Conservation (phyloP, 176 grass and related monocot species). For the Oryza longistaminata region DNA sequence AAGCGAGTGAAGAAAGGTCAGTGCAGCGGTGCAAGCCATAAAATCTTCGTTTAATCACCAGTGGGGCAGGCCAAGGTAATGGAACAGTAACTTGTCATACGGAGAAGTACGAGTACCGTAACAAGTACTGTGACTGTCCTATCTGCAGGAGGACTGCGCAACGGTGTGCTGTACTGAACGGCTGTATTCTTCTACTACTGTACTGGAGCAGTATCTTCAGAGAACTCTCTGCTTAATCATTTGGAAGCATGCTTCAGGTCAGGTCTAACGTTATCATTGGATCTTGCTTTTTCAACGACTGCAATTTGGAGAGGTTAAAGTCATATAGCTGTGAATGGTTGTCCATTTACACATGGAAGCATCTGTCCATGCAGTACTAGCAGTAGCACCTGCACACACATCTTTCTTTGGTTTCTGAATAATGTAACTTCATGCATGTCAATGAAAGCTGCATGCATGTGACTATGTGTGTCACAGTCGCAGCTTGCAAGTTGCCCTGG, state of each 20-base stretch:
- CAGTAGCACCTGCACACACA: background rate
- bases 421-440: constrained; percentile 14
- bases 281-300: background rate
- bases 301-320: background rate
- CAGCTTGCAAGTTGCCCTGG: background rate
- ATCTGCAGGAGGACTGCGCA: background rate
- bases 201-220: background rate
- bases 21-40: background rate
- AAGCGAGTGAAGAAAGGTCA: background rate
- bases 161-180: background rate
- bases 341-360: constrained; percentile 21
- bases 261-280: background rate
- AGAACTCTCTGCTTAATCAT: background rate
- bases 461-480: background rate
- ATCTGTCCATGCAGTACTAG: background rate
- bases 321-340: constrained; percentile 3
- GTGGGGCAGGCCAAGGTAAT: background rate
- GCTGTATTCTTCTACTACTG: background rate
- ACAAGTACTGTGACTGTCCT: background rate
- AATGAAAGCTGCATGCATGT: background rate
- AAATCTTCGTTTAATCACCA: background rate
- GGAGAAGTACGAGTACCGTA: background rate
- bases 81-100: background rate
- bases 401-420: background rate
- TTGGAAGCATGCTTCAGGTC: background rate